Evolutionary conservation across 768 basidiomycete species (phyloP), one percentile per base, ranked within the genome.

Genomic region (Peribolospora kevripleyi): DNA sequence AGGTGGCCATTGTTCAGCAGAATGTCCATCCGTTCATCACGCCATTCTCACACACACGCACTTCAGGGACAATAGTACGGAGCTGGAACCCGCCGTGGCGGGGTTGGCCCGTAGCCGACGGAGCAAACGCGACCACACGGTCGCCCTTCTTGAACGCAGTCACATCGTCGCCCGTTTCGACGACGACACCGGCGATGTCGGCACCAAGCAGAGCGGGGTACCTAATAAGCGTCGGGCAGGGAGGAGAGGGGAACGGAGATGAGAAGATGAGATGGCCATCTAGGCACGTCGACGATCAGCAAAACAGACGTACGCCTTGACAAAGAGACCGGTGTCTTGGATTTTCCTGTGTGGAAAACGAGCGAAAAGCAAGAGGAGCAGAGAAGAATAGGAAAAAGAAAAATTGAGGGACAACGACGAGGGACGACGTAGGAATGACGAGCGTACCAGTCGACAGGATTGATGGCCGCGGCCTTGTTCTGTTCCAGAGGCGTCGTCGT

Each of bases 151-250:
- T 67, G 61, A 76, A 72, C 41, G 66, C 65, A 10, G 65, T 68
- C 6, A 79, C 76, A 1, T 71, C 73, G 54, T 72, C 71, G 3
- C 76, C 77, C 48, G 78, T 67, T 41, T 66, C 70, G 36, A 70
- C 71, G 5, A 78, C 71, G 1, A 71, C 69, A 4, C 77, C 77
- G 46, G 76, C 72, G 42, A 69, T 67, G 52, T 78, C 76, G 7
- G 62, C 66, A 1, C 77, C 77, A 0, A 73, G 55, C 2, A 77
- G 64, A 4, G 69, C 69, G 9, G 74, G 76, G 57, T 65, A 76
- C 13, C 11, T 25, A 25, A 5, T 46, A 13, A 11, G 11, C 5
- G 46, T 25, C 9, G 46, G 13, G 46, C 13, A 46, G 25, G 46
- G 46, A 46, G 25, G 46, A 25, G 46, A 46, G 46, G 46, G 25